These are phyloP conservation scores for Venturia nashicola DNA, from an alignment of 2,329 filamentous ascomycete species.

Conservation along the genomic window DNA sequence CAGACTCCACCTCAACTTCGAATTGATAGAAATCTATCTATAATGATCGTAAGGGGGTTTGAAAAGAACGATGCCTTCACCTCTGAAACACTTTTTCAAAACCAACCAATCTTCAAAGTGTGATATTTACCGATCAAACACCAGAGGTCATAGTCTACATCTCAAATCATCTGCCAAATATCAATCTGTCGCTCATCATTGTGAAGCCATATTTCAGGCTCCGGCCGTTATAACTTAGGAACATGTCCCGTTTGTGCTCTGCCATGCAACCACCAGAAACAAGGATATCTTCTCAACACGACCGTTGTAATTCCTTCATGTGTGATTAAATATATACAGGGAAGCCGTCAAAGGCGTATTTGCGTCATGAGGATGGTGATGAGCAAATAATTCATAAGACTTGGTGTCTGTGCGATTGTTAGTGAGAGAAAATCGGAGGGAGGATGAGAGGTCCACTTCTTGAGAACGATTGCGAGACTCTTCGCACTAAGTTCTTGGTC, in stretches of 20 bases:
- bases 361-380: background rate
- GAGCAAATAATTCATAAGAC: background rate
- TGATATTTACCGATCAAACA: background rate
- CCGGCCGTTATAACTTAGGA: background rate
- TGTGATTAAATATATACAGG: background rate
- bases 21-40: too few relatives aligned
- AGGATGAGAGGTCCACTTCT: background rate
- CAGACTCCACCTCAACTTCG: too few relatives aligned
- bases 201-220: background rate
- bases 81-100: background rate
- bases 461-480: slow-evolving; percentile 35
- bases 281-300: background rate
- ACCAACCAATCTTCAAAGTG: background rate
- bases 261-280: background rate
- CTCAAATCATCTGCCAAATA: background rate
- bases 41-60: too few relatives aligned
- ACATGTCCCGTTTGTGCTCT: background rate
- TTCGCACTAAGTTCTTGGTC: slow-evolving; percentile 38
- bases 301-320: background rate
- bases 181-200: background rate
- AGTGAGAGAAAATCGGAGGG: background rate
- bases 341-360: background rate
- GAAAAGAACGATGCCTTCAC: too few relatives aligned
- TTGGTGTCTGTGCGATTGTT: background rate
- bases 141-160: background rate